Conservation (phyloP, 306 rosid genomes). For the Dryas drummondii region DNA sequence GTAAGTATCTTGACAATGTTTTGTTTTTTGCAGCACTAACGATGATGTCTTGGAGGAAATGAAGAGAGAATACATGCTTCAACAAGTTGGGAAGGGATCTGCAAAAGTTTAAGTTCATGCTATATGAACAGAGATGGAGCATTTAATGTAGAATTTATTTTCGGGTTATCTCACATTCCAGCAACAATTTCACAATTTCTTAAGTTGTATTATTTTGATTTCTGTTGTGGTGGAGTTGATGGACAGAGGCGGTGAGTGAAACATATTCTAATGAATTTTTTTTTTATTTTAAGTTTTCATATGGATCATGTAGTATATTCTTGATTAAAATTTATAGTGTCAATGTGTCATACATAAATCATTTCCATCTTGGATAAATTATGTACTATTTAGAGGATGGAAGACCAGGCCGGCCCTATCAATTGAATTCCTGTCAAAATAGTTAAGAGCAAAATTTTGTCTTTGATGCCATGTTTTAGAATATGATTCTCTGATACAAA, state of each 20-base stretch:
- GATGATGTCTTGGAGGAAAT: constrained; percentile 76
- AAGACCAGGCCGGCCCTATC: neutral
- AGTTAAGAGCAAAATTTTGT: neutral
- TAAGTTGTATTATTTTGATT: neutral
- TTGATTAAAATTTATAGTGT: neutral
- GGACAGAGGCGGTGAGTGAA: neutral
- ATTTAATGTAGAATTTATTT: neutral
- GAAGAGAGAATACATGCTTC: constrained; percentile 70
- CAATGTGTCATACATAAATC: neutral
- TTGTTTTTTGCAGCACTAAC: constrained; percentile 54
- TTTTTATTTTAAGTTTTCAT: neutral
- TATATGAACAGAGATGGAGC: neutral
- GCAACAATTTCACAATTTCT: neutral
- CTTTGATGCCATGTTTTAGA: neutral
- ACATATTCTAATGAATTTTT: neutral
- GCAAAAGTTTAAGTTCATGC: constrained; percentile 34
- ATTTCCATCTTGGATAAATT: neutral
- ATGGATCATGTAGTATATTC: neutral
- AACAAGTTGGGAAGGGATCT: constrained; percentile 40
- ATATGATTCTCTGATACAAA: neutral
- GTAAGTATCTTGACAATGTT: neutral
- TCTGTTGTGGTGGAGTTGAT: neutral
- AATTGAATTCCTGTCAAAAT: neutral
- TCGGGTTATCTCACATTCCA: neutral
- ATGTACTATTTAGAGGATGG: neutral